Conservation (phyloP, 495 filamentous ascomycete species). For the Xylaria nigripes region DNA sequence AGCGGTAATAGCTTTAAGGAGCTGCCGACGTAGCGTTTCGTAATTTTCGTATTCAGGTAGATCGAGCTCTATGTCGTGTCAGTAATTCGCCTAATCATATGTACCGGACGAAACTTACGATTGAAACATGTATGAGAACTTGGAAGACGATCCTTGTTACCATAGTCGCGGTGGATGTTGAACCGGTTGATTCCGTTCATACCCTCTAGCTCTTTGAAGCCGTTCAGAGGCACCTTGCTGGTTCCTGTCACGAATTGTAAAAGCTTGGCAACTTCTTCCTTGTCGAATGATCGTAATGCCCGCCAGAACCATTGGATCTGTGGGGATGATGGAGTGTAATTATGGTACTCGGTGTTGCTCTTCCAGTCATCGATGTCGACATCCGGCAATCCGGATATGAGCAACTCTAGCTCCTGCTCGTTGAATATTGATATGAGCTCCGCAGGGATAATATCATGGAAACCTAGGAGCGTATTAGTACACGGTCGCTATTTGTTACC, state of each 20-base stretch:
- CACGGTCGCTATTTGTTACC: not conserved
- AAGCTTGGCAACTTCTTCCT: slow-evolving; percentile 95
- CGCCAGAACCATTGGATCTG: slow-evolving; percentile 99
- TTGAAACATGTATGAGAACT: slow-evolving; percentile 99
- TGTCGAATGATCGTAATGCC: slow-evolving; percentile 94
- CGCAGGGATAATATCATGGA: slow-evolving; percentile 95
- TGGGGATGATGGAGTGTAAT: slow-evolving; percentile 86
- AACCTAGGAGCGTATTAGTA: slow-evolving; percentile 48
- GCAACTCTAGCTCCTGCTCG: slow-evolving; percentile 91
- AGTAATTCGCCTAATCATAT: slow-evolving; percentile 24
- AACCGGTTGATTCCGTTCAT: slow-evolving; percentile 99
- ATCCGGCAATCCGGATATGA: slow-evolving; percentile 95
- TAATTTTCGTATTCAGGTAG: slow-evolving; percentile 98
- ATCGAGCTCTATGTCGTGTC: slow-evolving; percentile 69
- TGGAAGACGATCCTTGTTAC: slow-evolving; percentile 92
- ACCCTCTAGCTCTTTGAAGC: slow-evolving; percentile 97
- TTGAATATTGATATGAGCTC: slow-evolving; percentile 97
- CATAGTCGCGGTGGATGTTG: slow-evolving; percentile 98
- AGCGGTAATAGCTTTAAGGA: slow-evolving; percentile 90
- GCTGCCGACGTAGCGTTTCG: slow-evolving; percentile 73
- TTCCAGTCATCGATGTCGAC: slow-evolving; percentile 99
- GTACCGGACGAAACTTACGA: slow-evolving; percentile 56
- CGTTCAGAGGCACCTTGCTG: slow-evolving; percentile 96
- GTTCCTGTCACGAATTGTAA: slow-evolving; percentile 98
- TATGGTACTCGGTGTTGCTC: slow-evolving; percentile 96